phyloP scores from a whole-genome alignment of 192 early-diverging fungal genomes.

The Paraglomus brasilianum region DNA sequence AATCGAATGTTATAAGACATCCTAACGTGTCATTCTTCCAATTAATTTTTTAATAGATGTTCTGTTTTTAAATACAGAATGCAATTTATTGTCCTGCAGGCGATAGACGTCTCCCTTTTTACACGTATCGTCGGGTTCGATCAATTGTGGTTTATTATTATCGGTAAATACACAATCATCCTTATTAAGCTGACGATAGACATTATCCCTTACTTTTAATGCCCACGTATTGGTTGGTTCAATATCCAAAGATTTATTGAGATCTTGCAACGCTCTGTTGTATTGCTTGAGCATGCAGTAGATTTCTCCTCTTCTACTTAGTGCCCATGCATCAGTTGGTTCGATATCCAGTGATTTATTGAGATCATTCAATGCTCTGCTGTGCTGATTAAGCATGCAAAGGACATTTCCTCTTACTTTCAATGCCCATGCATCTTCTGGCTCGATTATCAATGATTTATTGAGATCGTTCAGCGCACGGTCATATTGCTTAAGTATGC shows the following conservation, averaged over 20 bases:
- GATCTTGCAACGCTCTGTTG: constrained; percentile 16
- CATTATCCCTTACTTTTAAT: constrained; percentile 2
- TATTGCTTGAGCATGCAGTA: constrained; percentile 1
- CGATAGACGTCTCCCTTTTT: too few relatives aligned
- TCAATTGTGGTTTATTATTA: constrained; percentile 4
- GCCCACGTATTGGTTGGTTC: constrained; percentile 7
- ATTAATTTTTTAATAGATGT: too few relatives aligned
- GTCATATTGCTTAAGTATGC: neutral
- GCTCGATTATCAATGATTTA: neutral
- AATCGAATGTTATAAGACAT: too few relatives aligned
- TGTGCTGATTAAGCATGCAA: neutral
- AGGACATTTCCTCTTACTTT: neutral
- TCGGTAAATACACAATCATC: neutral
- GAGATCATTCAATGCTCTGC: neutral
- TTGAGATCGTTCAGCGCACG: constrained; percentile 14
- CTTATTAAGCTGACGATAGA: constrained; percentile 4
- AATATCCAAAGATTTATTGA: constrained; percentile 14
- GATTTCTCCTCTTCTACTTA: constrained; percentile 14
- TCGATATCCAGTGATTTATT: neutral
- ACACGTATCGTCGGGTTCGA: constrained; percentile 13
- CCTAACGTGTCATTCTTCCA: too few relatives aligned
- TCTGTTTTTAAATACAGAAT: too few relatives aligned
- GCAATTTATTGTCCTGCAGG: too few relatives aligned
- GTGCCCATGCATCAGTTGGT: neutral
- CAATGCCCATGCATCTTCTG: neutral